Evolutionary conservation across 495 filamentous ascomycete species (phyloP).

Genomic region (Aspergillus baeticus): DNA sequence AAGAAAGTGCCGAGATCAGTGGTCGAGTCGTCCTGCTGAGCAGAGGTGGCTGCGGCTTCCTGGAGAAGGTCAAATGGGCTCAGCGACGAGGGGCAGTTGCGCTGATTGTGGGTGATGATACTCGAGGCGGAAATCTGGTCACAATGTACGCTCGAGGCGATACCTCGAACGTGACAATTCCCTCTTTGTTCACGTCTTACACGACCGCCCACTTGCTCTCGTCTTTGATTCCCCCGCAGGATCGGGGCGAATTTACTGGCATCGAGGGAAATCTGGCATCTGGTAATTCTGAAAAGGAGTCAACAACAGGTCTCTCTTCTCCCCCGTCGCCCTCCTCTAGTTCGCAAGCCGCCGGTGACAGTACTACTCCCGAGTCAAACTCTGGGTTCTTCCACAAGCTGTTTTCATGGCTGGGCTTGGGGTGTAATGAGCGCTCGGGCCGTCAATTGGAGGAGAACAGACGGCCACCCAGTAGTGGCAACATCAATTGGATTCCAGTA

Average conservation of each 20-base stretch:
- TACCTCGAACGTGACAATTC: conserved; percentile 91
- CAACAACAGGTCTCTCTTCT: conserved; percentile 25
- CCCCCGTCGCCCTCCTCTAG: conserved; percentile 28
- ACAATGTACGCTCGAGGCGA: conserved; percentile 97
- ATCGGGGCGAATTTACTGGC: conserved; percentile 51
- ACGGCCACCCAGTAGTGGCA: conserved; percentile 79
- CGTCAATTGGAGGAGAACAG: conserved; percentile 51
- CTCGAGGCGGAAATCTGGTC: conserved; percentile 77
- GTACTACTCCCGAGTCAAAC: conserved; percentile 22
- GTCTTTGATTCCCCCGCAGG: conserved; percentile 75
- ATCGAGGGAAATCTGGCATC: conserved; percentile 43
- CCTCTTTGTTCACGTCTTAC: conserved; percentile 89
- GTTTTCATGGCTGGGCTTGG: conserved; percentile 53
- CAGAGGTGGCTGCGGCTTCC: conserved; percentile 91
- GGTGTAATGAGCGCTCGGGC: conserved; percentile 27
- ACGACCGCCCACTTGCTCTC: conserved; percentile 94
- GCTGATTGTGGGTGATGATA: conserved; percentile 92
- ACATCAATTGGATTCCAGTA: conserved; percentile 71
- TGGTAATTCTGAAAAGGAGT: conserved; percentile 20
- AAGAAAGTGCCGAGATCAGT: conserved; percentile 90
- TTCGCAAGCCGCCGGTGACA: conserved; percentile 19
- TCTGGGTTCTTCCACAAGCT: conserved; percentile 58
- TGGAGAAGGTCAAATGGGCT: conserved; percentile 96
- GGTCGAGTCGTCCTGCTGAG: conserved; percentile 90
- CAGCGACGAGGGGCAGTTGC: conserved; percentile 86